Base-by-base conservation (phyloP, 768 basidiomycete genomes). In the Collybia sordida region DNA sequence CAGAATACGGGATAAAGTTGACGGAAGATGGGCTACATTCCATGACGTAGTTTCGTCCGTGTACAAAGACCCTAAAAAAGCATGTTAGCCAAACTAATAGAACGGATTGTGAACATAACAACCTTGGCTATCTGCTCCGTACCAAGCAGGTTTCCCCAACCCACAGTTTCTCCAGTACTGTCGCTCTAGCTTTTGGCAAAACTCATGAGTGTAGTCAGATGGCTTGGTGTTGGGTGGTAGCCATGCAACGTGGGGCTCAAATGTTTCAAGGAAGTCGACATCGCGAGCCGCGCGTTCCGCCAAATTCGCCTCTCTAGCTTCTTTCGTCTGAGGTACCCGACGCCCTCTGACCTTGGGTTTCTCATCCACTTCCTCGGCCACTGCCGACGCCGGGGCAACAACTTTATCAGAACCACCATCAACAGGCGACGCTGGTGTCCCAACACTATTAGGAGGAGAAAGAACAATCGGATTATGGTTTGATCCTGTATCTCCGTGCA, bases 111-210 rank as follows among this genome's bases (percentile, higher is more conserved):
- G 4, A 12, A 36, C 23, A 21, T 31, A 23, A 56, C 54, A 45
- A 88, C 94, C 96, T 73, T 88, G 83, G 53, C 93, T 87, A 66
- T 99, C 97, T 3, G 97, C 97, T 17, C 96, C 97, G 67, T 99
- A 99, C 95, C 93, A 96, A 3, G 95, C 84, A n/a, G 94, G 78
- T 54, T 86, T 89, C 3, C 93, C 91, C 3, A 96, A 66, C 0
- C 93, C 86, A 66, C 92, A 85, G 56, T 90, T 93, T 46, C 94
- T 77, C 97, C 97, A 99, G 67, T 85, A 98, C 47, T 86, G 79
- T 24, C 94, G 77, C 69, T 98, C 95, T 17, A 98, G 77, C 53
- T 86, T 84, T 52, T 83, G 80, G 64, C 95, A 97, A 52, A 91
- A 89, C 53, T 96, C 93, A 11, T 81, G 78, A 0, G 90, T 94